phyloP scores from a whole-genome alignment of 1,139 yeast species.

The Lodderomyces pseudojiufengensis region DNA sequence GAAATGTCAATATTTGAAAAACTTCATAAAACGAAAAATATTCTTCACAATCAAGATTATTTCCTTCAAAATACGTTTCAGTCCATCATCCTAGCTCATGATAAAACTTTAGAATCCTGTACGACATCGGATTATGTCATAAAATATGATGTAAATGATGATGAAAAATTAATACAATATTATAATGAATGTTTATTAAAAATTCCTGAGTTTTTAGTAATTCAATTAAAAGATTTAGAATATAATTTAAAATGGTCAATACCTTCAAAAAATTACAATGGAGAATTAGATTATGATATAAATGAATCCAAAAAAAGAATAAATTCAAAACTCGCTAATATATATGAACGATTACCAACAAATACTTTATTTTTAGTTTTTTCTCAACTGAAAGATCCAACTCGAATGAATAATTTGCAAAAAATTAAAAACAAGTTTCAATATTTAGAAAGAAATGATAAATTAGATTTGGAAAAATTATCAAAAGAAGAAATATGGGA shows the following conservation, averaged over 20 bases:
- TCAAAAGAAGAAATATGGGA: conserved; percentile 50
- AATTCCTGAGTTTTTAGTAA: conserved; percentile 41
- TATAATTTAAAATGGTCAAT: conserved; percentile 28
- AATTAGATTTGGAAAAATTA: conserved; percentile 36
- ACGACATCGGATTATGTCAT: conserved; percentile 11
- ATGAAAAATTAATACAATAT: conserved; percentile 54
- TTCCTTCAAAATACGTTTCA: too few species aligned
- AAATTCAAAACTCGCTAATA: conserved; percentile 40
- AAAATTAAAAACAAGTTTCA: conserved; percentile 24
- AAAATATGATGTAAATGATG: conserved; percentile 52
- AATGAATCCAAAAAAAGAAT: conserved; percentile 26
- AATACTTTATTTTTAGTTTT: conserved; percentile 59
- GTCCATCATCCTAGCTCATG: too few species aligned
- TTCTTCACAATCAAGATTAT: too few species aligned
- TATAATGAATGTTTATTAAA: conserved; percentile 7
- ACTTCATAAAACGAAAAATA: conserved; percentile 19
- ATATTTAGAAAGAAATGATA: conserved; percentile 31
- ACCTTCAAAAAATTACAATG: conserved; percentile 19
- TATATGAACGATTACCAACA: conserved; percentile 54
- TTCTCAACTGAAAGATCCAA: conserved; percentile 62
- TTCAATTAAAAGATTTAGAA: conserved; percentile 60
- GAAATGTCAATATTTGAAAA: conserved; percentile 31
- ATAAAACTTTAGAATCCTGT: too few species aligned
- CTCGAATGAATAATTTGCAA: conserved; percentile 49
- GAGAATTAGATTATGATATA: conserved; percentile 16